Percentiles rank a stretch among this genome's conserved stretches.
Evolutionary conservation across 2,329 filamentous ascomycete species (phyloP).

Genomic region (Cadophora luteo-olivacea): DNA sequence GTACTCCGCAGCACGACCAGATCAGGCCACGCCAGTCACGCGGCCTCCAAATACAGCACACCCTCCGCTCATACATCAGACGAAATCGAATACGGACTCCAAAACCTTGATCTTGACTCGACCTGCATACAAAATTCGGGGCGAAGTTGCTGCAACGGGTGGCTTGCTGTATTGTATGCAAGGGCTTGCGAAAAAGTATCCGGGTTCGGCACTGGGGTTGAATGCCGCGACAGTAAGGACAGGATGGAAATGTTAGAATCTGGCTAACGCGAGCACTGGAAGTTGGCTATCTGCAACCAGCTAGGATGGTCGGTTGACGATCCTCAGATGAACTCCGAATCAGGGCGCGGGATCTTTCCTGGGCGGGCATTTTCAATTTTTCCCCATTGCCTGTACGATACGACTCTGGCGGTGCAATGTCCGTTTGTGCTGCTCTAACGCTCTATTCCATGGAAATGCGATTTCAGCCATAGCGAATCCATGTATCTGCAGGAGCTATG

Average conservation of each 20-base stretch:
- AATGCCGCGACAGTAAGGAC: not conserved
- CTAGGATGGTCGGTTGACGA: not conserved
- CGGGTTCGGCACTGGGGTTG: not conserved
- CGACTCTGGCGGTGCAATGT: not conserved
- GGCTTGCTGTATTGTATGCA: not conserved
- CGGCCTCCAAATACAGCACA: not conserved
- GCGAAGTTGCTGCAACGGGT: not conserved
- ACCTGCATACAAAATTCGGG: not conserved
- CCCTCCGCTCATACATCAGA: not conserved
- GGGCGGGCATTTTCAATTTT: not conserved
- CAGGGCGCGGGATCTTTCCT: not conserved
- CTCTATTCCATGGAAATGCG: not conserved
- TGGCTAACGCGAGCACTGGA: no score
- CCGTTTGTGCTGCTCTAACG: not conserved
- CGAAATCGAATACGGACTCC: not conserved
- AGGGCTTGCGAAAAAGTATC: slow-evolving; percentile 1
- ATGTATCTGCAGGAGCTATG: not conserved
- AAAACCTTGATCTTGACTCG: slow-evolving; percentile 5
- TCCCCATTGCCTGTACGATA: not conserved
- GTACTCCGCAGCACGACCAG: slow-evolving; percentile 1
- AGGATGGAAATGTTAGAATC: not conserved
- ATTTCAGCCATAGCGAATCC: not conserved
- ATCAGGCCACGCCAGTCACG: not conserved
- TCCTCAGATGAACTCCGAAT: not conserved
- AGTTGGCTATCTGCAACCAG: not conserved